Base-by-base conservation (phyloP, 2,329 filamentous ascomycete genomes). In the Colletotrichum sansevieriae region DNA sequence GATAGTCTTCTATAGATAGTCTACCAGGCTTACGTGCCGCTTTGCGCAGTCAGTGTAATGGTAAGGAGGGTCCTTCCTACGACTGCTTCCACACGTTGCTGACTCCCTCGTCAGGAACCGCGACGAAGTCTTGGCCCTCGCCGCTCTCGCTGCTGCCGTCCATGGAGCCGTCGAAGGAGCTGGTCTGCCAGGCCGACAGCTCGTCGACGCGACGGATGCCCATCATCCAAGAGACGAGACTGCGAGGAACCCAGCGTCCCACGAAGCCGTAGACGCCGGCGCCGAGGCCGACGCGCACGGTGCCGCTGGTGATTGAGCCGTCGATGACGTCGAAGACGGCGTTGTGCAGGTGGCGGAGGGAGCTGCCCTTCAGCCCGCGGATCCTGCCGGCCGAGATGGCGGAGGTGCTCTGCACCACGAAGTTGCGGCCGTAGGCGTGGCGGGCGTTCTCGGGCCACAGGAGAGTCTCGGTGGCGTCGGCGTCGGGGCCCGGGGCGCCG, bases 141-240 rank as follows among this genome's bases (percentile, higher is more conserved):
- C 76, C 74, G 57, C 77, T 76, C 15, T 80, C 80, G 57, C 78
- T 81, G 20, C 49, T 52, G 49, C 78, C 78, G 12, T 78, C 77
- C 18, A 72, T 72, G 25, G 79, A 77, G 9, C 71, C 68, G 49
- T 79, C 79, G 52, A 78, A 78, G 5, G 79, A 80, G 72, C 77
- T 81, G 15, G 81, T 80, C 75, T 87, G 85, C 85, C 85, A 88
- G 2, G 83, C 77, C 56, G 83, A 84, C 54, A 89, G 79, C 76
- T 88, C 83, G 62, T 88, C 84, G 15, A 91, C 88, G 65, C 83
- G 83, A 70, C 90, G 84, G 66, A 95, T 87, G 11, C 94, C 94
- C 88, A 98, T 91, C 92, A 98, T 97, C 92, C 93, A 96, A 2
- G 90, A 90, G n/a, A 98, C 91, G 15, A 98, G 77, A 3, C 90